Percentiles rank a stretch among this genome's conserved stretches.
Evolutionary conservation across 306 rosid genomes (phyloP).

Genomic region (Ormosia emarginata): DNA sequence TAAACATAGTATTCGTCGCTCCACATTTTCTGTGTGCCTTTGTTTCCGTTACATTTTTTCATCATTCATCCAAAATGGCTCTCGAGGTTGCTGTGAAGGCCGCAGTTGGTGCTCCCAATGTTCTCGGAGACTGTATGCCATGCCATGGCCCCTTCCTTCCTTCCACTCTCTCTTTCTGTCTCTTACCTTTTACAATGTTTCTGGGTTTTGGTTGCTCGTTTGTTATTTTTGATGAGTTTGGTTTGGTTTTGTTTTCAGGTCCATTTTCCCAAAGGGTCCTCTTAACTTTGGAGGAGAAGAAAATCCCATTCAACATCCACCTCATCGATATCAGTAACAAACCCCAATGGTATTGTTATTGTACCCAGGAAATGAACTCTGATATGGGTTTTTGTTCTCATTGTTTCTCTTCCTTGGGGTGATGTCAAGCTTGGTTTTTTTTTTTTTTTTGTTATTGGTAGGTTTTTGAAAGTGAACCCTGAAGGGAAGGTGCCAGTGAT

Average conservation of each 20-base stretch:
- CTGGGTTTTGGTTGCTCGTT: not conserved
- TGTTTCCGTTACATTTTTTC: not conserved
- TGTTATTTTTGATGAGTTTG: not conserved
- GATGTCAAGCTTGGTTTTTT: not conserved
- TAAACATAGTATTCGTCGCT: not conserved
- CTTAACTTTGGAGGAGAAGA: conserved; percentile 87
- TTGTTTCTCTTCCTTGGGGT: not conserved
- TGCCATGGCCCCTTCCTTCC: not conserved
- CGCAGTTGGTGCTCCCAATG: conserved; percentile 54
- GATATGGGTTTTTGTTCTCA: not conserved
- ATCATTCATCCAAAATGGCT: conserved; percentile 39
- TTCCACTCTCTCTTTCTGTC: not conserved
- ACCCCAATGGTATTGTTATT: conserved; percentile 61
- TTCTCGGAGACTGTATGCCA: conserved; percentile 71
- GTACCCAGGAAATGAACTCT: not conserved
- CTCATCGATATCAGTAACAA: conserved; percentile 61
- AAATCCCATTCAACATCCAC: conserved; percentile 42
- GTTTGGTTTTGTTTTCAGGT: conserved; percentile 38
- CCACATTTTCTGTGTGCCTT: too few relatives aligned
- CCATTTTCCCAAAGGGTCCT: conserved; percentile 81
- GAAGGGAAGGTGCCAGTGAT: conserved; percentile 85
- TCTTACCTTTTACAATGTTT: not conserved
- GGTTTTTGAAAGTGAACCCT: conserved; percentile 74
- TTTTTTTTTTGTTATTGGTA: conserved; percentile 8
- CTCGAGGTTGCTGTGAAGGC: conserved; percentile 69